These are phyloP conservation scores for Serendipita sp. DNA, from an alignment of 768 basidiomycete species.

Conservation along the genomic window DNA sequence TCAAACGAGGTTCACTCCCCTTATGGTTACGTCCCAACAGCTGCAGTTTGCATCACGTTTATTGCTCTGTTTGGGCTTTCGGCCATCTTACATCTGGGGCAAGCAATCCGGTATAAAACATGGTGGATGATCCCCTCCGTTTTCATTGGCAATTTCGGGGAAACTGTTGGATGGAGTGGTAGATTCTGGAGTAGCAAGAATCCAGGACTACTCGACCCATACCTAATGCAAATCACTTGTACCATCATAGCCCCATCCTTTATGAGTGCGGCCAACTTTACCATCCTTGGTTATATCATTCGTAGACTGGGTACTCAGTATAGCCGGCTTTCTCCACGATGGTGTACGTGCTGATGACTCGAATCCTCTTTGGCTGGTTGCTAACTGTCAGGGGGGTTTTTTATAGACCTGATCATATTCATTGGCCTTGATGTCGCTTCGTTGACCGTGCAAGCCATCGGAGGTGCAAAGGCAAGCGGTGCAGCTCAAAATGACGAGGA, in stretches of 20 bases:
- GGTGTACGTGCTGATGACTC: conserved; percentile 12
- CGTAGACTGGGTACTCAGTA: conserved; percentile 29
- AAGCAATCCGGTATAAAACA: neutral
- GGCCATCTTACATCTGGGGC: neutral
- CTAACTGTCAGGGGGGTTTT: neutral
- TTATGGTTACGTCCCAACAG: neutral
- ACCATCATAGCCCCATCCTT: conserved; percentile 39
- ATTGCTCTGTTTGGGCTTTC: neutral
- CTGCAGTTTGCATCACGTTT: neutral
- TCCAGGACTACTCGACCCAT: neutral
- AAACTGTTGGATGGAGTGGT: neutral
- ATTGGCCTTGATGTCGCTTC: conserved; percentile 22
- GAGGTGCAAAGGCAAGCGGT: conserved; percentile 21
- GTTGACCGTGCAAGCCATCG: conserved; percentile 26
- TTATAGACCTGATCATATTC: conserved; percentile 7
- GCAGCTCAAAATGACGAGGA: conserved; percentile 11
- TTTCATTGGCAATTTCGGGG: neutral
- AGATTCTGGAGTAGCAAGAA: neutral
- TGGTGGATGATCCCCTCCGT: neutral
- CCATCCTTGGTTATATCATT: conserved; percentile 36
- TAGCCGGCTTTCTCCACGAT: conserved; percentile 28
- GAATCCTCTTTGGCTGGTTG: neutral
- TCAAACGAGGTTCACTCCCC: neutral
- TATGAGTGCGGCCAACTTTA: conserved; percentile 39
- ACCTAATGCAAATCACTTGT: neutral